Evolutionary conservation across 192 early-diverging fungal species (phyloP).

Genomic region (Umbelopsis ramanniana): DNA sequence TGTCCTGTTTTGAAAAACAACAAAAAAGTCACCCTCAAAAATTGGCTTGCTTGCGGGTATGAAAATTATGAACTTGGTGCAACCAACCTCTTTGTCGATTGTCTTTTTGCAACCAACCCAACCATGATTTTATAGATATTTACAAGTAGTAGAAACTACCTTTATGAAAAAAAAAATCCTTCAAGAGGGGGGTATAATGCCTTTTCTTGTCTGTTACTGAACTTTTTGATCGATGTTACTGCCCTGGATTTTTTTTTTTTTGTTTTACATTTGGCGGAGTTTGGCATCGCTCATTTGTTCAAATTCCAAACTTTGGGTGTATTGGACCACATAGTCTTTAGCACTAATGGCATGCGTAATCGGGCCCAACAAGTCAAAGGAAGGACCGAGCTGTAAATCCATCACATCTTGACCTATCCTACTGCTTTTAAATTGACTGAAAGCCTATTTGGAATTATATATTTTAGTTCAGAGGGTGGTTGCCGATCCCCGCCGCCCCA

Average conservation of each 20-base stretch:
- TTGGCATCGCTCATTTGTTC: background rate
- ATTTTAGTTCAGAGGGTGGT: background rate
- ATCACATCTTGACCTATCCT: slow-evolving; percentile 1
- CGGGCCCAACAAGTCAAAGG: background rate
- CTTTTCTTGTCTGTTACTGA: too few species aligned
- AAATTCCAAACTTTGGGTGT: background rate
- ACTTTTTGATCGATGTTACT: background rate
- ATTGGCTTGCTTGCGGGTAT: background rate
- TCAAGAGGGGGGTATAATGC: too few species aligned
- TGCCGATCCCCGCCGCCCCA: background rate
- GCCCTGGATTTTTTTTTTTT: background rate
- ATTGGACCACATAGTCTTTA: background rate
- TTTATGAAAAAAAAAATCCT: too few species aligned
- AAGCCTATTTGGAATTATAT: background rate
- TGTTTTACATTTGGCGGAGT: background rate
- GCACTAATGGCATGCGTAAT: background rate
- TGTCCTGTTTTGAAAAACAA: background rate
- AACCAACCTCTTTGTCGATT: too few species aligned
- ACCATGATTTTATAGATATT: too few species aligned
- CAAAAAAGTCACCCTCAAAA: slow-evolving; percentile 20
- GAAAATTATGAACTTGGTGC: background rate
- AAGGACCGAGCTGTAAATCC: background rate
- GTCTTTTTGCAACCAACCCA: too few species aligned
- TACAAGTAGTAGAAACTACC: too few species aligned
- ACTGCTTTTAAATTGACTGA: slow-evolving; percentile 1